Evolutionary conservation across 1,139 yeast species (phyloP).

Genomic region (Eremothecium sinecaudum): DNA sequence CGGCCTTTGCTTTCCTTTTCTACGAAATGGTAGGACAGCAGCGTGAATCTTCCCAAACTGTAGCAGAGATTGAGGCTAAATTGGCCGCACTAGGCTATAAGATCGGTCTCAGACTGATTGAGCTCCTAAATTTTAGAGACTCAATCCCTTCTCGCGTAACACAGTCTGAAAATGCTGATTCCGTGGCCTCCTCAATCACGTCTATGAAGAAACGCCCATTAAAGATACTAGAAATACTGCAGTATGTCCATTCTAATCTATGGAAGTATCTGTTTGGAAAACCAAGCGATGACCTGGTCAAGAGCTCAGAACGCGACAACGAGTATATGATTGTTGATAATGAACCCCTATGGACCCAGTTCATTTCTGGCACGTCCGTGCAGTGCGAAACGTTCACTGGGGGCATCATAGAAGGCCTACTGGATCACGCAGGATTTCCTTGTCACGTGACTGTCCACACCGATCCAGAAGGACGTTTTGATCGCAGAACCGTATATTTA

Average conservation of each 20-base stretch:
- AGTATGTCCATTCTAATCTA: constrained; percentile 70
- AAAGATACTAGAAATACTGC: constrained; percentile 65
- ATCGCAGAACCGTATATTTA: constrained; percentile 72
- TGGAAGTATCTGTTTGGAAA: constrained; percentile 81
- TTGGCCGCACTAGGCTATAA: constrained; percentile 70
- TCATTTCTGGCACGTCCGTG: constrained; percentile 51
- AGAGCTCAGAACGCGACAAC: constrained; percentile 68
- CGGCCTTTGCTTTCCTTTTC: constrained; percentile 27
- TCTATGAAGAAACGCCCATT: constrained; percentile 45
- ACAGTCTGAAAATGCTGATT: constrained; percentile 12
- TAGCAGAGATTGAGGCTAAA: constrained; percentile 52
- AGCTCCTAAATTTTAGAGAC: constrained; percentile 49
- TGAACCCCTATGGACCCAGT: constrained; percentile 65
- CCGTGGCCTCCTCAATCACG: constrained; percentile 20
- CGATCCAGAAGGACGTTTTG: constrained; percentile 54
- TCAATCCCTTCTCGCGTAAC: constrained; percentile 24
- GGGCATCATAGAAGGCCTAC: constrained; percentile 83
- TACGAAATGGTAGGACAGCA: constrained; percentile 25
- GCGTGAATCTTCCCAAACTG: constrained; percentile 21
- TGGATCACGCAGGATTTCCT: constrained; percentile 70
- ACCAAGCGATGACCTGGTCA: constrained; percentile 78
- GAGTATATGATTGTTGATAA: constrained; percentile 86
- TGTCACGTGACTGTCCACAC: constrained; percentile 83
- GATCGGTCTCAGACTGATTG: constrained; percentile 52
- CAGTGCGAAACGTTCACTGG: constrained; percentile 43